A percentile compares a stretch with the other conserved stretches of the same genome.
Conservation (phyloP, 2,329 filamentous ascomycete genomes). For the Sarocladium strictum region DNA sequence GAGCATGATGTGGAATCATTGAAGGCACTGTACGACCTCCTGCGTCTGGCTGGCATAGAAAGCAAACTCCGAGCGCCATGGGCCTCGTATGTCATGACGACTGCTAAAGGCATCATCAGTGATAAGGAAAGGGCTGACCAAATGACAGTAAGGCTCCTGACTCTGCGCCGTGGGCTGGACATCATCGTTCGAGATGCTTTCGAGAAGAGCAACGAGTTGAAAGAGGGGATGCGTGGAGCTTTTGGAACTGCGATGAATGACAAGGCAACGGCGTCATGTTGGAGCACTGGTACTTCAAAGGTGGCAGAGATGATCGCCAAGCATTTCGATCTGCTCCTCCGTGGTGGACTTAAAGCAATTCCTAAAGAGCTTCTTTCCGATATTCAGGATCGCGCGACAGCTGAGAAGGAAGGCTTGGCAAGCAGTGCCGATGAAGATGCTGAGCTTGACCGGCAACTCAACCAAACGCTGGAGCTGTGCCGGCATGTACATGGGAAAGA, state of each 20-base stretch:
- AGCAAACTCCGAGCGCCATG: constrained; percentile 67
- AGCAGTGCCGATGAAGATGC: constrained; percentile 81
- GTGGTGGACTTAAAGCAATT: constrained; percentile 79
- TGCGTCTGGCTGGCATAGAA: constrained; percentile 67
- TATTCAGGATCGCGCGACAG: constrained; percentile 47
- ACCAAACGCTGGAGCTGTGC: constrained; percentile 90
- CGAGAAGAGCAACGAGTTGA: constrained; percentile 66
- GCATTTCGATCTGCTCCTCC: constrained; percentile 83
- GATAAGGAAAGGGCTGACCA: constrained; percentile 72
- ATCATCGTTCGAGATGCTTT: constrained; percentile 73
- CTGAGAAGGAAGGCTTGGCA: constrained; percentile 57
- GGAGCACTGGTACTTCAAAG: constrained; percentile 81
- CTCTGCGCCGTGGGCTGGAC: constrained; percentile 75
- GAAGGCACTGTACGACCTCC: constrained; percentile 69
- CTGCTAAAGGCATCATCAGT: constrained; percentile 72
- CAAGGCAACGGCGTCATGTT: constrained; percentile 63
- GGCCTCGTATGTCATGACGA: constrained; percentile 68
- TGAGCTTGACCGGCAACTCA: constrained; percentile 85
- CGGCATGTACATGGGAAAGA: constrained; percentile 96
- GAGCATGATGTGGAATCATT: constrained; percentile 64
- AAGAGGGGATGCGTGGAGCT: constrained; percentile 73
- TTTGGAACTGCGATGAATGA: constrained; percentile 94
- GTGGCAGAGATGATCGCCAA: constrained; percentile 99
- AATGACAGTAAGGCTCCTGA: constrained; percentile 80
- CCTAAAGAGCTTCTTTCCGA: constrained; percentile 63